Evolutionary conservation across 192 early-diverging fungal genomes (phyloP).

Genomic region (Dissophora globulifera): DNA sequence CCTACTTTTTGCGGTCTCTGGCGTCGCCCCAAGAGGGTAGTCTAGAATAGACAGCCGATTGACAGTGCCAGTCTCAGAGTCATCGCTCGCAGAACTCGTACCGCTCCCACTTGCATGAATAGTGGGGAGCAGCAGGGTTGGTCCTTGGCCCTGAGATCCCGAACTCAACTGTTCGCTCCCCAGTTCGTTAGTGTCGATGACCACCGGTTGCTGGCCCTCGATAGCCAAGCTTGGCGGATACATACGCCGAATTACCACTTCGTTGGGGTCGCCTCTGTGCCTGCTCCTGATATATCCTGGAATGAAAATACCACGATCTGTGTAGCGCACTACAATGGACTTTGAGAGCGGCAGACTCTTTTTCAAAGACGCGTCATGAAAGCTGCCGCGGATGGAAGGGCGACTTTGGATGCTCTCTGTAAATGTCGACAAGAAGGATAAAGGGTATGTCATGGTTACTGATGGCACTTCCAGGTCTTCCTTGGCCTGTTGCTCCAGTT

Average conservation of each 20-base stretch:
- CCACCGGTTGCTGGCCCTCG: slow-evolving; percentile 12
- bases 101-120: background rate
- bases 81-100: slow-evolving; percentile 5
- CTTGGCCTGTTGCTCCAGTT: slow-evolving; percentile 20
- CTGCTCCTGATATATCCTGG: slow-evolving; percentile 44
- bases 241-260: slow-evolving; percentile 22
- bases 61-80: slow-evolving; percentile 3
- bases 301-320: slow-evolving; percentile 41
- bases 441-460: slow-evolving; percentile 28
- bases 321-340: slow-evolving; percentile 47
- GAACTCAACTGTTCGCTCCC: background rate
- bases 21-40: background rate
- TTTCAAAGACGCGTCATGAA: slow-evolving; percentile 6
- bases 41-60: slow-evolving; percentile 10
- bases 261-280: slow-evolving; percentile 11
- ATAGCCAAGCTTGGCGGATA: slow-evolving; percentile 19
- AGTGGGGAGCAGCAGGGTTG: slow-evolving; percentile 7
- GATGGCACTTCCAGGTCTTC: slow-evolving; percentile 14
- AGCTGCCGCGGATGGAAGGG: slow-evolving; percentile 46
- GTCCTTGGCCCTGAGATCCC: background rate
- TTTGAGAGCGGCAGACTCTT: slow-evolving; percentile 40
- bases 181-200: background rate
- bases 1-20: too few species aligned
- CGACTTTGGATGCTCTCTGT: slow-evolving; percentile 50
- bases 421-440: slow-evolving; percentile 42